phyloP scores from a whole-genome alignment of 495 filamentous ascomycete species.

The Penicillium angulare region DNA sequence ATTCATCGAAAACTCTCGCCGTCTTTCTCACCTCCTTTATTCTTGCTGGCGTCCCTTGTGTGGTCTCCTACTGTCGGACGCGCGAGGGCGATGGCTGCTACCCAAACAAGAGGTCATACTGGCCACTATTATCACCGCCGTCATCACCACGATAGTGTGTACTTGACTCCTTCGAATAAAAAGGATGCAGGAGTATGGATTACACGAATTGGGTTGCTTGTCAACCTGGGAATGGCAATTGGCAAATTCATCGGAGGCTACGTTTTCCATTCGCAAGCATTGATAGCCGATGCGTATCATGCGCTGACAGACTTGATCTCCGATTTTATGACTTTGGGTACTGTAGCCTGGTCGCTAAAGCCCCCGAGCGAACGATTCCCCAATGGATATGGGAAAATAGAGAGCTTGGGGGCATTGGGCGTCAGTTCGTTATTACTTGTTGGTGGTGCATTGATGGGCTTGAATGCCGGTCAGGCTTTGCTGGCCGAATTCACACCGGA shows the following conservation, averaged over 20 bases:
- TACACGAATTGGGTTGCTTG: slow-evolving; percentile 85
- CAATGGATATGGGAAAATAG: slow-evolving; percentile 90
- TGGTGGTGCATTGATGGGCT: slow-evolving; percentile 88
- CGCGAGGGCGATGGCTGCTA: too few species aligned
- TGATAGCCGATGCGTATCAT: slow-evolving; percentile 94
- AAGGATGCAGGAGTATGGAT: slow-evolving; percentile 93
- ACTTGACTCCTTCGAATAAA: slow-evolving; percentile 83
- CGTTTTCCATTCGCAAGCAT: slow-evolving; percentile 87
- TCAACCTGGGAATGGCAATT: slow-evolving; percentile 92
- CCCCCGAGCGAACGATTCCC: slow-evolving; percentile 81
- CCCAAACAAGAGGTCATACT: slow-evolving; percentile 36
- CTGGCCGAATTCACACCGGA: slow-evolving; percentile 80
- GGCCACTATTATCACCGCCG: slow-evolving; percentile 54
- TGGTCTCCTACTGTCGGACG: too few species aligned
- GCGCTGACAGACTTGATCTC: slow-evolving; percentile 91
- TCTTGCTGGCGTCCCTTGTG: too few species aligned
- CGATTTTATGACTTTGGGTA: slow-evolving; percentile 88
- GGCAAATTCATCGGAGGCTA: slow-evolving; percentile 91
- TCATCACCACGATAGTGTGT: slow-evolving; percentile 84
- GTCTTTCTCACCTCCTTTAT: too few species aligned
- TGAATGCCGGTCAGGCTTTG: slow-evolving; percentile 70
- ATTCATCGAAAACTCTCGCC: too few species aligned
- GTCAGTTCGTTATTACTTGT: slow-evolving; percentile 85
- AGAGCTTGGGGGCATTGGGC: slow-evolving; percentile 88
- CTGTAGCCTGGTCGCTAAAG: slow-evolving; percentile 85